Evolutionary conservation across 225 moss, liverwort and hornwort species (phyloP).

Genomic region (Antitrichia curtipendula): DNA sequence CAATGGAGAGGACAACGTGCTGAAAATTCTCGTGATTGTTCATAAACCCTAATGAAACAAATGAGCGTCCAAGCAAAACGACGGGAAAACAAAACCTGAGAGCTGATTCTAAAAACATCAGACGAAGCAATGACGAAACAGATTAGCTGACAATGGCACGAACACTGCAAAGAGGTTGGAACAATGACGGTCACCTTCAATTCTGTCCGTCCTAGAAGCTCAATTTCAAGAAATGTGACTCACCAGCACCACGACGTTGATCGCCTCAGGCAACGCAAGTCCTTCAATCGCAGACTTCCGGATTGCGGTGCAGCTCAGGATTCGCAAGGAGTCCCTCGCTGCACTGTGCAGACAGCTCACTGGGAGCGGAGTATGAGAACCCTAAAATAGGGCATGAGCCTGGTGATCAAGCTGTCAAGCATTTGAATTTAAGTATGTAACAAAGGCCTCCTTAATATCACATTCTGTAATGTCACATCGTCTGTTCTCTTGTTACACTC

Average conservation of each 20-base stretch:
- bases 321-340: constrained; percentile 7
- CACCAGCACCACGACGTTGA: not conserved
- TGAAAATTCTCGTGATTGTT: not conserved
- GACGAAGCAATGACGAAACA: not conserved
- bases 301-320: constrained; percentile 9
- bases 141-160: not conserved
- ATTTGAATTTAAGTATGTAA: not conserved
- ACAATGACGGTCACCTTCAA: not conserved
- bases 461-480: not conserved
- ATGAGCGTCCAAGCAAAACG: not conserved
- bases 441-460: not conserved
- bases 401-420: not conserved
- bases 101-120: not conserved
- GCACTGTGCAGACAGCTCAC: not conserved
- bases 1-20: not conserved
- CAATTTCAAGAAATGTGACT: not conserved
- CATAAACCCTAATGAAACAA: not conserved
- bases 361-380: not conserved
- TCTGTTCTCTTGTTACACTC: not conserved
- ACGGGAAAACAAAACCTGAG: not conserved
- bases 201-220: not conserved
- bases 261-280: not conserved
- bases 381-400: not conserved
- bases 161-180: not conserved
- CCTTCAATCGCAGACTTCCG: not conserved